These are phyloP conservation scores for Teunomyces panamensis DNA, from an alignment of 805 yeast genomes.

Conservation along the genomic window DNA sequence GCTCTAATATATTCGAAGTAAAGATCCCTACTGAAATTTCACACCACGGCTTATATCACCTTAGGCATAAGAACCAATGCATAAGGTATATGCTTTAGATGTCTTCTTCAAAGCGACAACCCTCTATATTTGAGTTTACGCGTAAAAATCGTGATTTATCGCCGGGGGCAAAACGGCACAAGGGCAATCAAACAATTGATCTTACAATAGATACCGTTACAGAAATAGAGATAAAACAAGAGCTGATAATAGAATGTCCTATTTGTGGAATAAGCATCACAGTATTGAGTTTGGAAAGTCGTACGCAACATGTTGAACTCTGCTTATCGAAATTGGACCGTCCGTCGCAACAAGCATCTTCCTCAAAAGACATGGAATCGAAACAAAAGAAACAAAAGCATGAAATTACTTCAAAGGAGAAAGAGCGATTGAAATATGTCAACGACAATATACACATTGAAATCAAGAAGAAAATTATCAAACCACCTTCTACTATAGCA, in stretches of 20 bases:
- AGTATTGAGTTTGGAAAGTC: constrained; percentile 34
- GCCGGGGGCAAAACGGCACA: constrained; percentile 4
- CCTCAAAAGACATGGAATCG: not conserved
- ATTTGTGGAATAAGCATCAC: constrained; percentile 45
- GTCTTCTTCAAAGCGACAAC: constrained; percentile 11
- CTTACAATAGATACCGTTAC: constrained; percentile 10
- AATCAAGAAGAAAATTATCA: constrained; percentile 8
- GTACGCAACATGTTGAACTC: constrained; percentile 54
- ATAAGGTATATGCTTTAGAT: not conserved
- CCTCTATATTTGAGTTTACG: constrained; percentile 24
- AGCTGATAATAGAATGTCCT: constrained; percentile 41
- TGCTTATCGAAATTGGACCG: constrained; percentile 33
- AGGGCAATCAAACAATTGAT: constrained; percentile 12
- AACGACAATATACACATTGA: constrained; percentile 9
- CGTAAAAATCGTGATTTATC: not conserved
- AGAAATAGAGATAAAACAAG: not conserved
- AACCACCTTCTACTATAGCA: constrained; percentile 11
- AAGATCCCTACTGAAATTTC: too few species aligned
- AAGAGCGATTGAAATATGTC: not conserved
- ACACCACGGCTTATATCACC: too few species aligned
- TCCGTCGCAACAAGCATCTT: not conserved
- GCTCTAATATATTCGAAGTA: too few species aligned
- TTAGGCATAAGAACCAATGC: too few species aligned
- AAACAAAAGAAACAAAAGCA: not conserved
- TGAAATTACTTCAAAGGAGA: constrained; percentile 21